phyloP scores from a whole-genome alignment of 2,329 filamentous ascomycete genomes.

The Fusarium brevicatenulatum region DNA sequence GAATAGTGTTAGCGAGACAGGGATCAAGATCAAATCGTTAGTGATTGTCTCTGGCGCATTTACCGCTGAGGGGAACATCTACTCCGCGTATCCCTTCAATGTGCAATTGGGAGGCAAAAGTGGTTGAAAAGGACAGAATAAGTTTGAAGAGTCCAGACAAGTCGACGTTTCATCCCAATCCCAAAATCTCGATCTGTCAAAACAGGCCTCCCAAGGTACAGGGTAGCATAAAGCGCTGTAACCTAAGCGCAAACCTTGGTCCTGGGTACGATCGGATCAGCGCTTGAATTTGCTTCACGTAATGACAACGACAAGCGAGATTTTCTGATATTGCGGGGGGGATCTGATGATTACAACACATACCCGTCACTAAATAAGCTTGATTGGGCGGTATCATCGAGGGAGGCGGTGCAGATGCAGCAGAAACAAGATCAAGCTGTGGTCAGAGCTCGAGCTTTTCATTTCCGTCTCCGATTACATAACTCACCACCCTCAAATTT shows the following conservation, averaged over 20 bases:
- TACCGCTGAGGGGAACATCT: background rate
- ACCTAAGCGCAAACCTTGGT: background rate
- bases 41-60: background rate
- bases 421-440: conserved; percentile 1
- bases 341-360: background rate
- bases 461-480: conserved; percentile 5
- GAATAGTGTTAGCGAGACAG: background rate
- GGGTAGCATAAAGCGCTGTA: background rate
- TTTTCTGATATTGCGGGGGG: background rate
- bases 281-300: background rate
- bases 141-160: background rate
- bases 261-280: background rate
- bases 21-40: background rate
- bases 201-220: background rate
- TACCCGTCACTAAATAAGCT: background rate
- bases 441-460: background rate
- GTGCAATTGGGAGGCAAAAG: background rate
- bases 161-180: background rate
- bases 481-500: accelerated
- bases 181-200: background rate
- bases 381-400: background rate
- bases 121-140: background rate
- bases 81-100: background rate
- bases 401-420: background rate
- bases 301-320: background rate